Evolutionary conservation across 352 stramenopile genomes (phyloP).

Genomic region (Globisporangium paddicum): DNA sequence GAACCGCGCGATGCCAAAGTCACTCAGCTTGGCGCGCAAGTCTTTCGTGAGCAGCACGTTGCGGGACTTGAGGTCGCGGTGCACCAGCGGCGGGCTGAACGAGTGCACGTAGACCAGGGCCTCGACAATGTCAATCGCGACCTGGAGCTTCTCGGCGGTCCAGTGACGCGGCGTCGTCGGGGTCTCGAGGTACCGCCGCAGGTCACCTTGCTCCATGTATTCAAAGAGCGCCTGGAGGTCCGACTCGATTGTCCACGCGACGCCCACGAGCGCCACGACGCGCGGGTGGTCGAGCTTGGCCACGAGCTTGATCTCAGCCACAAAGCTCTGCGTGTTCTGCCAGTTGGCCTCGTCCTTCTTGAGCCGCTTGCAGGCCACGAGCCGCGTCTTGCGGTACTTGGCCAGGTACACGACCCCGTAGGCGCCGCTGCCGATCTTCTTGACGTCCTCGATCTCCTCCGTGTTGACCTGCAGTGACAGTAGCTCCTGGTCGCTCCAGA

Average conservation of each 20-base stretch:
- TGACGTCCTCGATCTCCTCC: constrained; percentile 42
- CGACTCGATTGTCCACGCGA: constrained; percentile 48
- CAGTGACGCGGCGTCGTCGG: constrained; percentile 21
- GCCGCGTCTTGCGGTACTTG: constrained; percentile 28
- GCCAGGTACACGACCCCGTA: constrained; percentile 41
- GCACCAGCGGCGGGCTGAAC: constrained; percentile 48
- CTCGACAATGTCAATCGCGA: constrained; percentile 53
- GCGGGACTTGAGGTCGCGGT: constrained; percentile 53
- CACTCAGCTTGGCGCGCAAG: constrained; percentile 32
- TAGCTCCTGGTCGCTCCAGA: constrained; percentile 46
- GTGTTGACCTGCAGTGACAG: constrained; percentile 44
- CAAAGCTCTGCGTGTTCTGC: constrained; percentile 39
- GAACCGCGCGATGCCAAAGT: constrained; percentile 41
- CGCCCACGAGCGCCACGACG: constrained; percentile 47
- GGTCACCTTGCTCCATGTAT: constrained; percentile 55
- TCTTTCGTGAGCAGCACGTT: constrained; percentile 47
- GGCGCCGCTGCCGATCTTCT: constrained; percentile 27
- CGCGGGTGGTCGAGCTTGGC: constrained; percentile 42
- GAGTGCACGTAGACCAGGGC: constrained; percentile 68
- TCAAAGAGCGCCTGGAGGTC: constrained; percentile 59
- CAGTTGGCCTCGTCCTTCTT: constrained; percentile 32
- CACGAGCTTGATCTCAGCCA: constrained; percentile 54
- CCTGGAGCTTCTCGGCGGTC: constrained; percentile 42
- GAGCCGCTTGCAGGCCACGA: constrained; percentile 46
- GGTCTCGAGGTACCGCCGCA: constrained; percentile 32